Percentiles rank a stretch among this genome's conserved stretches.
Evolutionary conservation across 805 yeast genomes (phyloP).

Genomic region (Pichia cephalocereana): DNA sequence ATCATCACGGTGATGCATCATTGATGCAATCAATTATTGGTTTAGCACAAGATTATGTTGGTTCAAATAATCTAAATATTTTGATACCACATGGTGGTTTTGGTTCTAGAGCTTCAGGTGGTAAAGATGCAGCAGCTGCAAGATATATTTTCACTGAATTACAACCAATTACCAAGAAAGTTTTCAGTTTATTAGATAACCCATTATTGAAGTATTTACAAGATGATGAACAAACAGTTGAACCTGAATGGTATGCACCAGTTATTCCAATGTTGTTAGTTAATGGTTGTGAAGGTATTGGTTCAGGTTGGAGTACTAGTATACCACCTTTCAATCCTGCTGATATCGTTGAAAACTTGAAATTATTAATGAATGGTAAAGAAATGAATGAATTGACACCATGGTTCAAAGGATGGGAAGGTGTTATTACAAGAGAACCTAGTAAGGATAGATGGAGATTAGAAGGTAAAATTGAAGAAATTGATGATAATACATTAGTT

Average conservation of each 20-base stretch:
- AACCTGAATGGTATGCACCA: slow-evolving; percentile 93
- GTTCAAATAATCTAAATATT: slow-evolving; percentile 79
- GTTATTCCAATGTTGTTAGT: slow-evolving; percentile 92
- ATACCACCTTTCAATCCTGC: slow-evolving; percentile 85
- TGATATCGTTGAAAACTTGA: slow-evolving; percentile 70
- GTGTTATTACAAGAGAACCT: slow-evolving; percentile 51
- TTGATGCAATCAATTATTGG: slow-evolving; percentile 86
- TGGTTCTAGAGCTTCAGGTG: slow-evolving; percentile 94
- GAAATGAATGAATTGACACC: slow-evolving; percentile 70
- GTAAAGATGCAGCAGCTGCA: slow-evolving; percentile 97
- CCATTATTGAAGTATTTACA: slow-evolving; percentile 70
- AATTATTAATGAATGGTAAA: slow-evolving; percentile 63
- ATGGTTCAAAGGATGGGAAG: slow-evolving; percentile 96
- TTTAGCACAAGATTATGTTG: slow-evolving; percentile 90
- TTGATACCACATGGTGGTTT: slow-evolving; percentile 89
- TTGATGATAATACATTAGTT: slow-evolving; percentile 71
- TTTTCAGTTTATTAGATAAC: slow-evolving; percentile 75
- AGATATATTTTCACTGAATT: slow-evolving; percentile 91
- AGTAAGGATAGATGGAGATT: slow-evolving; percentile 64
- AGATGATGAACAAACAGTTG: slow-evolving; percentile 90
- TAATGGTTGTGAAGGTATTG: slow-evolving; percentile 96
- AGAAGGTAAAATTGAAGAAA: slow-evolving; percentile 71
- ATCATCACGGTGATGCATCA: slow-evolving; percentile 92
- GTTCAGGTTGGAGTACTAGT: slow-evolving; percentile 96
- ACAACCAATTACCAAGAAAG: slow-evolving; percentile 59